Evolutionary conservation across 2,329 filamentous ascomycete species (phyloP).

Genomic region (Tolypocladium endophyticum): DNA sequence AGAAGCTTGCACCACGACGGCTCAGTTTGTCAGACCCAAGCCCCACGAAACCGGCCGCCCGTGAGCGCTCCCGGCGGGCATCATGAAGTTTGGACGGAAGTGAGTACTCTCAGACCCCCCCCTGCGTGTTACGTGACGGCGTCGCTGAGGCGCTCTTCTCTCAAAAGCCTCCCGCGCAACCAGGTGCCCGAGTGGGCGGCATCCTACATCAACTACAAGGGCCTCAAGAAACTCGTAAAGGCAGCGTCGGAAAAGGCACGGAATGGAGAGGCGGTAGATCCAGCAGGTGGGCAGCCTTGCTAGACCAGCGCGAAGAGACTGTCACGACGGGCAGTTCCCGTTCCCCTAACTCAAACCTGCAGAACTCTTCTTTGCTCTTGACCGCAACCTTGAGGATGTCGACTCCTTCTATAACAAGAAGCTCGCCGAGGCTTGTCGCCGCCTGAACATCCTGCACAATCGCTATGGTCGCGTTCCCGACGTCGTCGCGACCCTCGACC

Average conservation of each 20-base stretch:
- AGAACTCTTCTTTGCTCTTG: conserved; percentile 96
- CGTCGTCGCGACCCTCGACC: conserved; percentile 61
- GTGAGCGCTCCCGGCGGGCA: neutral
- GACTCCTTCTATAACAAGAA: conserved; percentile 97
- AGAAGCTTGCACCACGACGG: neutral
- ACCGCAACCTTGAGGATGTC: conserved; percentile 94
- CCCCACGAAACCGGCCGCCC: neutral
- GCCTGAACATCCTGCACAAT: conserved; percentile 77
- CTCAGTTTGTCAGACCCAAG: neutral
- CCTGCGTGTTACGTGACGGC: conserved; percentile 1
- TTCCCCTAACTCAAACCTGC: conserved; percentile 23
- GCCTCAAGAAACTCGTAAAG: conserved; percentile 92
- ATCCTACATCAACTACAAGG: conserved; percentile 82
- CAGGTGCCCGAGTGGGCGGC: conserved; percentile 82
- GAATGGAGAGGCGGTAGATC: conserved; percentile 66
- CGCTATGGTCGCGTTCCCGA: conserved; percentile 71
- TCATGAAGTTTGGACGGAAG: conserved; percentile 56
- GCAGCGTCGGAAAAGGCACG: conserved; percentile 55
- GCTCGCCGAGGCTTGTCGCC: conserved; percentile 71
- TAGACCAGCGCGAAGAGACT: conserved; percentile 6
- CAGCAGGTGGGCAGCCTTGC: conserved; percentile 63
- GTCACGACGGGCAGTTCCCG: conserved; percentile 15
- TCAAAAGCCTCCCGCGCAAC: conserved; percentile 57
- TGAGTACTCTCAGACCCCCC: conserved; percentile 21
- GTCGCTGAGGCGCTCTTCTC: conserved; percentile 7